Evolutionary conservation across 805 yeast genomes (phyloP).

Genomic region (Diddensiella santjacobensis): DNA sequence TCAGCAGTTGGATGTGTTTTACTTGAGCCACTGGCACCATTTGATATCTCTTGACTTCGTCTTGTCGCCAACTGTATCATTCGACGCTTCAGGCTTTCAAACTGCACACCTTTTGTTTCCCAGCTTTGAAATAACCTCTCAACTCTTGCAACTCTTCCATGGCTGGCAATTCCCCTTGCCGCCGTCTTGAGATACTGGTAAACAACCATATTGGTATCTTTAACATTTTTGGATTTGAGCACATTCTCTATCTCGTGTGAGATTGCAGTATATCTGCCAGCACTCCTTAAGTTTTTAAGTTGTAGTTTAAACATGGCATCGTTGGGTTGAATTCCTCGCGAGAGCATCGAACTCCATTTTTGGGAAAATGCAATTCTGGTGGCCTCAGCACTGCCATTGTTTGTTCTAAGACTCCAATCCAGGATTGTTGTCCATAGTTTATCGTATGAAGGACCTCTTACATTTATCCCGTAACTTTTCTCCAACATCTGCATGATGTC

Average conservation of each 20-base stretch:
- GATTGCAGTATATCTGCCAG: not conserved
- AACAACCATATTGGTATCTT: not conserved
- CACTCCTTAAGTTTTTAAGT: not conserved
- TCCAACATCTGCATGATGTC: conserved; percentile 17
- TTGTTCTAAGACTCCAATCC: conserved; percentile 20
- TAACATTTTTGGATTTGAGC: not conserved
- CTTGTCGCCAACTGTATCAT: not conserved
- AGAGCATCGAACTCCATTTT: not conserved
- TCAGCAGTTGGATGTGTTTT: no score
- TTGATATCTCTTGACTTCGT: no score
- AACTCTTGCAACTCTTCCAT: not conserved
- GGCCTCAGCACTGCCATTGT: not conserved
- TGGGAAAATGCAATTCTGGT: not conserved
- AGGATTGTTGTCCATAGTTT: conserved; percentile 26
- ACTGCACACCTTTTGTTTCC: not conserved
- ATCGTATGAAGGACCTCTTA: conserved; percentile 17
- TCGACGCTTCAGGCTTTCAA: not conserved
- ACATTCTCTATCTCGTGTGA: not conserved
- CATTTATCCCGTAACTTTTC: conserved; percentile 18
- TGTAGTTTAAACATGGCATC: not conserved
- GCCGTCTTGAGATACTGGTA: not conserved
- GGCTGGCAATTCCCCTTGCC: not conserved
- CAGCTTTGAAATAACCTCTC: not conserved
- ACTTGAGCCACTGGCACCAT: no score
- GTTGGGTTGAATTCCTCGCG: not conserved